phyloP scores from a whole-genome alignment of 202 grass and related monocot genomes.

The Elaeis oleifera region DNA sequence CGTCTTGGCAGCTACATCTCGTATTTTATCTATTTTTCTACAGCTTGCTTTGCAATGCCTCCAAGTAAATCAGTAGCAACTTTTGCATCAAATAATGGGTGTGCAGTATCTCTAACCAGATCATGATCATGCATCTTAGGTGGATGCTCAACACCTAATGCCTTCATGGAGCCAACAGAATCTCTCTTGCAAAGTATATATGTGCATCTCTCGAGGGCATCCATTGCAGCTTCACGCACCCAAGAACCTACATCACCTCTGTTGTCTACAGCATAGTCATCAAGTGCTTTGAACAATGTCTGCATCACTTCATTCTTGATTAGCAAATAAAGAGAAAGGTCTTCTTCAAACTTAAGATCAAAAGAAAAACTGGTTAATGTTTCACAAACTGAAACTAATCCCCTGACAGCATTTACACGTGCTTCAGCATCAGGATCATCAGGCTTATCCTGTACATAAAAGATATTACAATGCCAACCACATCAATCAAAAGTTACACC shows the following conservation, averaged over 20 bases:
- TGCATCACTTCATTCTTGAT: slow-evolving; percentile 64
- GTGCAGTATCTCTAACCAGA: slow-evolving; percentile 16
- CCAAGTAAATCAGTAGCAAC: slow-evolving; percentile 57
- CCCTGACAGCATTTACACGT: slow-evolving; percentile 76
- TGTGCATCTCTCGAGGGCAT: slow-evolving; percentile 66
- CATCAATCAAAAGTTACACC: slow-evolving; percentile 17
- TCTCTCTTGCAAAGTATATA: slow-evolving; percentile 73
- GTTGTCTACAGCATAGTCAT: slow-evolving; percentile 92
- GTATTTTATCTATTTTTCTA: slow-evolving; percentile 93
- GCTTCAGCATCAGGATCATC: slow-evolving; percentile 95
- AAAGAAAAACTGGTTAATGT: slow-evolving; percentile 46
- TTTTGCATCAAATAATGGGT: slow-evolving; percentile 45
- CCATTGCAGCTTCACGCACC: slow-evolving; percentile 96
- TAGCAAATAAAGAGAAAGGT: slow-evolving; percentile 40
- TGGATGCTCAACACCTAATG: slow-evolving; percentile 7
- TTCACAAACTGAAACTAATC: slow-evolving; percentile 70
- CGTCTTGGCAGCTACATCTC: slow-evolving; percentile 71
- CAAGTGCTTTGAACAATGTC: slow-evolving; percentile 79
- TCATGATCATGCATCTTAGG: slow-evolving; percentile 22
- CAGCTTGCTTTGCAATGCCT: slow-evolving; percentile 83
- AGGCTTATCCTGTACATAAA: slow-evolving; percentile 62
- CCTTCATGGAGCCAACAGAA: slow-evolving; percentile 19
- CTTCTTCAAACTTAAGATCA: slow-evolving; percentile 32
- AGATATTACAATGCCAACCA: slow-evolving; percentile 21
- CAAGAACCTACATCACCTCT: slow-evolving; percentile 97